Conservation (phyloP, 257 asterid genomes). For the Echium plantagineum region DNA sequence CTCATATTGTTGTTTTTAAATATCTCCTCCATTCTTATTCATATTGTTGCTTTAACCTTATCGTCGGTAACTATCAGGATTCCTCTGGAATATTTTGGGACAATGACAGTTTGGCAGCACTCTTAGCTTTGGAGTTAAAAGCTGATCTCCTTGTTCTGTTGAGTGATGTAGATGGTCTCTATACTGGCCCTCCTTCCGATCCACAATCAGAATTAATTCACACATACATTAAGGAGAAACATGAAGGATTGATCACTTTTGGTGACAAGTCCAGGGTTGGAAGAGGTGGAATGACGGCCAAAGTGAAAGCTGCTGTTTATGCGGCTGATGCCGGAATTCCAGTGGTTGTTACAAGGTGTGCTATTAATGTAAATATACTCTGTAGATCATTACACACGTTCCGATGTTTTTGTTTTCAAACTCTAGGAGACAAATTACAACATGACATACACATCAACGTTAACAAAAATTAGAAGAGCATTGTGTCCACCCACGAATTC, state of each 20-base stretch:
- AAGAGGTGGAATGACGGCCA: conserved; percentile 86
- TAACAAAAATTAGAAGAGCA: background rate
- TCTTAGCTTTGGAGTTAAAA: conserved; percentile 69
- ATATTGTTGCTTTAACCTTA: background rate
- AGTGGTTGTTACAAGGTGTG: conserved; percentile 66
- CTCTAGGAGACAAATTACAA: background rate
- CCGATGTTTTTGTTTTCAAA: background rate
- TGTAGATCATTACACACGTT: background rate
- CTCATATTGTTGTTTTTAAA: background rate
- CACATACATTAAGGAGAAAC: conserved; percentile 52
- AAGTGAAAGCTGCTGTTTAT: conserved; percentile 71
- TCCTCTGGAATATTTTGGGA: conserved; percentile 86
- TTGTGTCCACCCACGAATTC: background rate
- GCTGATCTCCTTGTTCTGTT: conserved; percentile 73
- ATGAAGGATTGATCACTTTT: conserved; percentile 48
- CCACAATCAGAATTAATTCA: conserved; percentile 56
- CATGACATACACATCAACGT: background rate
- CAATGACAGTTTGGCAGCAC: conserved; percentile 70
- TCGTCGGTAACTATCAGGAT: conserved; percentile 30
- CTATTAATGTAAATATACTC: background rate
- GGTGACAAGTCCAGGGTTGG: conserved; percentile 92
- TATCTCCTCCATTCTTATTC: background rate
- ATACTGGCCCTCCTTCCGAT: conserved; percentile 74
- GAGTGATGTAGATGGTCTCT: conserved; percentile 85
- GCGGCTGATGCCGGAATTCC: conserved; percentile 69